Conservation (phyloP, 2,329 filamentous ascomycete species). For the Phoma herbarum region DNA sequence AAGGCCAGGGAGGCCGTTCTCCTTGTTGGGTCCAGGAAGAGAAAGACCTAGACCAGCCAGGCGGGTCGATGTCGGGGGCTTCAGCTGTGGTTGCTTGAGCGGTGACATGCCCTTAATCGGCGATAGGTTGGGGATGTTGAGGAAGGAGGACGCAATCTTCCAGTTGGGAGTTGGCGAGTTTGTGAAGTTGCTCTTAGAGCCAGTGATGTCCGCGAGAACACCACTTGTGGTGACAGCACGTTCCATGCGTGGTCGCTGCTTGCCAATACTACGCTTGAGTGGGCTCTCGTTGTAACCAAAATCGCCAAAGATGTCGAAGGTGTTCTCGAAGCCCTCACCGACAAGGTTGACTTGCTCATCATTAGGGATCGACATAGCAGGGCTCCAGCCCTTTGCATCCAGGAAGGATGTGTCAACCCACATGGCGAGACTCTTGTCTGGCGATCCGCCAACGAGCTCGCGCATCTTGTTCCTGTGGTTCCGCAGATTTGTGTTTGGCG, state of each 20-base stretch:
- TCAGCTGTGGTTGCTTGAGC: constrained; percentile 41
- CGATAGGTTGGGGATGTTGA: constrained; percentile 50
- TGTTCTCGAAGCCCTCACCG: constrained; percentile 57
- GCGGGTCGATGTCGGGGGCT: constrained; percentile 39
- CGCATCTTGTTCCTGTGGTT: constrained; percentile 86
- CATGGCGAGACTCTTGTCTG: constrained; percentile 65
- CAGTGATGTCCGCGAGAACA: constrained; percentile 69
- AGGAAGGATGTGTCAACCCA: constrained; percentile 62
- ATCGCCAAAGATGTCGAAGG: constrained; percentile 70
- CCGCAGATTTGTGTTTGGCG: constrained; percentile 89
- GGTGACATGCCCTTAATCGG: constrained; percentile 44
- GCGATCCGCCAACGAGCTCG: constrained; percentile 79
- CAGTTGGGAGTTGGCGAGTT: constrained; percentile 46
- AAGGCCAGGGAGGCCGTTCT: constrained; percentile 34
- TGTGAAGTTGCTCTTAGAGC: constrained; percentile 59
- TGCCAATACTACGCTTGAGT: constrained; percentile 65
- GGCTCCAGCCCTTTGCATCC: constrained; percentile 63
- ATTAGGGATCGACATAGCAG: constrained; percentile 70
- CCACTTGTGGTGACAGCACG: constrained; percentile 69
- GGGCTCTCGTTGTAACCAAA: constrained; percentile 67
- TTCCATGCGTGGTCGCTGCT: constrained; percentile 68
- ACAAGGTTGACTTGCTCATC: constrained; percentile 65
- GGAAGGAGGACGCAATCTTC: constrained; percentile 48
- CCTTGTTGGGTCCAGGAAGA: constrained; percentile 32
- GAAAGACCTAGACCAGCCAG: constrained; percentile 31